Conservation (phyloP, 208 protist species). For the Leishmania major region DNA sequence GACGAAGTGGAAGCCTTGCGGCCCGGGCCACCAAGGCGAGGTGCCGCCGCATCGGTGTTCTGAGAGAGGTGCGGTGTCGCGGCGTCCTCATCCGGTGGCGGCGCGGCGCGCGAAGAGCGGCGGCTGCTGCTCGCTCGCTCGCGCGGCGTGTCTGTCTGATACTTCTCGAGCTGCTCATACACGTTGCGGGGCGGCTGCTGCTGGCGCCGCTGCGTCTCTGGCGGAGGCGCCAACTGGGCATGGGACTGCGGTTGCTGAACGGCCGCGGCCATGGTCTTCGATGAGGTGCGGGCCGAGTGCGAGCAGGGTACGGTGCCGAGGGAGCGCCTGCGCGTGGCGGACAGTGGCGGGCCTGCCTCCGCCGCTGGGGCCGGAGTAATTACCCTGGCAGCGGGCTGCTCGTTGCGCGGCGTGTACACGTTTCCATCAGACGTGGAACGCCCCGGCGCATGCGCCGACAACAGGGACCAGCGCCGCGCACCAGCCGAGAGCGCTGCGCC, state of each 20-base stretch:
- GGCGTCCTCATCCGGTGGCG: not conserved
- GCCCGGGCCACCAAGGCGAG: not conserved
- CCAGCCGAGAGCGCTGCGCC: conserved; percentile 9
- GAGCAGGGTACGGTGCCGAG: conserved; percentile 21
- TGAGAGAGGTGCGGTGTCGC: not conserved
- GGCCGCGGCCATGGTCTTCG: conserved; percentile 18
- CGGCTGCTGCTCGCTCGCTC: conserved; percentile 4
- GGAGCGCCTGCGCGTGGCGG: not conserved
- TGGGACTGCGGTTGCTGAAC: not conserved
- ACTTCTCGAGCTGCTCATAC: conserved; percentile 10
- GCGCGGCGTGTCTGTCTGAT: not conserved
- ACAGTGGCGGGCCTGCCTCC: not conserved
- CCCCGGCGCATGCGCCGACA: not conserved
- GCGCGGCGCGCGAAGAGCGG: not conserved
- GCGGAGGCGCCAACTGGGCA: not conserved
- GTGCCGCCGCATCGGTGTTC: not conserved
- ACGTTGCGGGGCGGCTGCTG: not conserved
- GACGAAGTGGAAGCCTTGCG: not conserved
- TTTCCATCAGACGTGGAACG: not conserved
- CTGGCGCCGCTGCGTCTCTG: not conserved
- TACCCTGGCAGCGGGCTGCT: not conserved
- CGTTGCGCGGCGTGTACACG: conserved; percentile 9
- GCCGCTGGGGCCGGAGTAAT: not conserved
- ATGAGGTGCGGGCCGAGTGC: conserved; percentile 20
- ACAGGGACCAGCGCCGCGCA: conserved; percentile 9